A percentile compares a stretch with the other conserved stretches of the same genome.
phyloP scores from a whole-genome alignment of 2,329 filamentous ascomycete genomes.

The Neoascochyta sp. region DNA sequence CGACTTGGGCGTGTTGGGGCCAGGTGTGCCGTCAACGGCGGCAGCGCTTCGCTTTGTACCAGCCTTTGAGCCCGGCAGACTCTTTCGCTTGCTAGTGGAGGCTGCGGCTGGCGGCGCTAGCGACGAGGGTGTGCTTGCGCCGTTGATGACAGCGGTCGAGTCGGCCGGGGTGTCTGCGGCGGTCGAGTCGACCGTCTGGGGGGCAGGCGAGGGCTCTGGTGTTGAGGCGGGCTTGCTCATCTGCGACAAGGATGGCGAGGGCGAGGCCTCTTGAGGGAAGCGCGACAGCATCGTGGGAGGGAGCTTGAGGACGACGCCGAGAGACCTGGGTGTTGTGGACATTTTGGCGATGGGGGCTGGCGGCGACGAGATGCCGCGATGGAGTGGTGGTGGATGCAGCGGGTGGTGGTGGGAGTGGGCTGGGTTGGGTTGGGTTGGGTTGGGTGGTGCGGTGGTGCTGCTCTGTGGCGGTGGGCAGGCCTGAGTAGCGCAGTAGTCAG shows the following conservation, averaged over 20 bases:
- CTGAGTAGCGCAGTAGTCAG: slow-evolving; percentile 7
- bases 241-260: slow-evolving; percentile 18
- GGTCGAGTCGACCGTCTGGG: slow-evolving; percentile 35
- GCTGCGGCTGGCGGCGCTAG: slow-evolving; percentile 48
- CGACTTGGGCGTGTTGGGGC: slow-evolving; percentile 54
- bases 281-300: slow-evolving; percentile 27
- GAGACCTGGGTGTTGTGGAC: slow-evolving; percentile 34
- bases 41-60: slow-evolving; percentile 57
- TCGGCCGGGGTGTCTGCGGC: slow-evolving; percentile 43
- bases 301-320: slow-evolving; percentile 34
- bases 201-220: slow-evolving; percentile 30
- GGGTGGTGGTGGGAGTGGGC: slow-evolving; percentile 6
- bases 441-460: too few species aligned
- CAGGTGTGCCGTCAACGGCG: slow-evolving; percentile 54
- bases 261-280: slow-evolving; percentile 27
- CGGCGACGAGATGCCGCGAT: slow-evolving; percentile 20
- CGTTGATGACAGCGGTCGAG: slow-evolving; percentile 34
- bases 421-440: slow-evolving; percentile 4
- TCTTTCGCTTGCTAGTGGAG: slow-evolving; percentile 68
- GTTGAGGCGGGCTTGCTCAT: slow-evolving; percentile 40
- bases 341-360: slow-evolving; percentile 26
- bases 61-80: slow-evolving; percentile 66
- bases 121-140: slow-evolving; percentile 34
- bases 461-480: too few species aligned
- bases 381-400: slow-evolving; percentile 13